Evolutionary conservation across 345 rosid genomes (phyloP), one percentile per base, ranked within the genome.

Genomic region (Capsella bursapastoris): DNA sequence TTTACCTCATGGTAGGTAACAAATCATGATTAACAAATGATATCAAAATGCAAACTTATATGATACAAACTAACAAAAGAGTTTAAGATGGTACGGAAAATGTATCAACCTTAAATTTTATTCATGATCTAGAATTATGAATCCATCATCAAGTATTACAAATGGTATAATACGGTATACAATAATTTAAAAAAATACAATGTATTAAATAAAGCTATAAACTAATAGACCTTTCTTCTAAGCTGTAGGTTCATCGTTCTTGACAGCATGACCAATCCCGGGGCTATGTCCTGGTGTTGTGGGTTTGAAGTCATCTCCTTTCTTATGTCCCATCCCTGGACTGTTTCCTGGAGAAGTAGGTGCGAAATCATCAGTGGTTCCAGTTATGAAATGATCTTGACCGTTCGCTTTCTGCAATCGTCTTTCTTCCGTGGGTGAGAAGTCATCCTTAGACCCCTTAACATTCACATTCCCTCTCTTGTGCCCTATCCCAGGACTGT

Each of bases 211-310:
- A 37, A 57, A 57, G 48, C 76, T 64, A 64, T 25, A 57, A 77
- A 49, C 40, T 47, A 70, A 28, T 7, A 3, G 4, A 51, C 3
- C 25, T 0, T 15, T 34, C 25, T 22, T 35, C 71, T 83, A 88
- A 28, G 76, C 57, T 58, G 72, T 79, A 47, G 76, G 79, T 52
- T 78, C 83, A 13, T 64, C 58, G 35, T 62, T 77, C 66, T 57
- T 57, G 68, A 70, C 40, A 57, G 67, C 67, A 78, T 88, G 89
- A 48, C 87, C 89, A 35, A 82, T 58, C 1, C 86, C 90, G 1
- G 85, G 87, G 72, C 87, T 86, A 64, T 81, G 86, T 12, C 86
- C 84, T 1, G 88, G 90, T 44, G 65, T 47, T 1, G 85, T 85
- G n/a, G 91, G 84, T 32, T 77, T 67, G 70, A 83, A 83, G 66